Conservation (phyloP, 2,329 filamentous ascomycete genomes). For the Arthrinium phaeospermum region DNA sequence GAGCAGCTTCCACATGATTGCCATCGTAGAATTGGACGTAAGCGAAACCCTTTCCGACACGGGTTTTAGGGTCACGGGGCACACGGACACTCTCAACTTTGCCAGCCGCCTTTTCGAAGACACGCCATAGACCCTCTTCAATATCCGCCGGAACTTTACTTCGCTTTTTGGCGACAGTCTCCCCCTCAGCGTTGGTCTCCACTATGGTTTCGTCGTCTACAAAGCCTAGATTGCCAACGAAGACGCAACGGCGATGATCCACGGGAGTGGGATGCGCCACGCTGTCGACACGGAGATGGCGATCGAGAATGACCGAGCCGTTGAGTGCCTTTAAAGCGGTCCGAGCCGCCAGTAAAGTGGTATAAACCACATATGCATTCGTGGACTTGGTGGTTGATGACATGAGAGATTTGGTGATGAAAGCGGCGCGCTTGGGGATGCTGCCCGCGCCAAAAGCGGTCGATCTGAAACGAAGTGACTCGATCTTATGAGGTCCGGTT, state of each 20-base stretch:
- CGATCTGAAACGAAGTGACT: conserved; percentile 93
- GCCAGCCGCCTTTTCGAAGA: conserved; percentile 74
- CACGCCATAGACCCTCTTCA: conserved; percentile 90
- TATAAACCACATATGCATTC: conserved; percentile 94
- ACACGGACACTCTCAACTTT: conserved; percentile 93
- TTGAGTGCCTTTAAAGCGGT: conserved; percentile 81
- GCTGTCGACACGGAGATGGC: conserved; percentile 89
- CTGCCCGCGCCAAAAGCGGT: conserved; percentile 79
- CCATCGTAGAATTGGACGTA: conserved; percentile 95
- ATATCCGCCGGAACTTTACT: conserved; percentile 80
- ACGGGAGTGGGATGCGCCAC: conserved; percentile 84
- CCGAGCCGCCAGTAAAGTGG: conserved; percentile 74
- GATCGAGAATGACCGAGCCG: conserved; percentile 80
- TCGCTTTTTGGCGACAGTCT: conserved; percentile 73
- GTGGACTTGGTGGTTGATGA: conserved; percentile 89
- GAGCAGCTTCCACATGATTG: conserved; percentile 88
- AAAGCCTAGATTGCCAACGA: conserved; percentile 95
- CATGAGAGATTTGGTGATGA: conserved; percentile 89
- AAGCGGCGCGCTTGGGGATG: conserved; percentile 93
- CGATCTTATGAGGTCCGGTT: conserved; percentile 70
- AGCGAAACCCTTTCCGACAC: conserved; percentile 95
- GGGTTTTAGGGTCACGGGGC: conserved; percentile 84
- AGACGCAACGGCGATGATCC: conserved; percentile 89
- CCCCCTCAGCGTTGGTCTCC: conserved; percentile 67
- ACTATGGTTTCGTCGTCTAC: conserved; percentile 87